Conservation (phyloP, 768 basidiomycete species). For the Macrocybe gigantea region DNA sequence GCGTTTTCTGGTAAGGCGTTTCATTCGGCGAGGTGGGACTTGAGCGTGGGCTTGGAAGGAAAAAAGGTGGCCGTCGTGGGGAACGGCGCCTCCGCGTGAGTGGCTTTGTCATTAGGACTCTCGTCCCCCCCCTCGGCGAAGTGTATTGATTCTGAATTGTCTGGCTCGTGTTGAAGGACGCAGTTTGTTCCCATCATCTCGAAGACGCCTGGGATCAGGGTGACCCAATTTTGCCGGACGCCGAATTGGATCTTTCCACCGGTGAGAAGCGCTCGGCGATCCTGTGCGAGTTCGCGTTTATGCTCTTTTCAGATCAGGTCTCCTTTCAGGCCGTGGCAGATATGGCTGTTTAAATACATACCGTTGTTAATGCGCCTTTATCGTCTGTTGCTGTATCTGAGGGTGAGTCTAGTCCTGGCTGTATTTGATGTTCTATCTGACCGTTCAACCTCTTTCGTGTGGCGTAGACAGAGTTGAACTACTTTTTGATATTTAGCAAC, state of each 20-base stretch:
- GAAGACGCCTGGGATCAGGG: constrained; percentile 28
- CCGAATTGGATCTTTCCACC: constrained; percentile 42
- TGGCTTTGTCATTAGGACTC: constrained; percentile 12
- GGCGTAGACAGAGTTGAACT: constrained; percentile 5
- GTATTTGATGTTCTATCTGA: background rate
- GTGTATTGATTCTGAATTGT: background rate
- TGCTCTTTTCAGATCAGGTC: constrained; percentile 12
- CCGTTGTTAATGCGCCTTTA: constrained; percentile 29
- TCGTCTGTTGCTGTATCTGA: constrained; percentile 13
- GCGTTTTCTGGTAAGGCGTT: constrained; percentile 44
- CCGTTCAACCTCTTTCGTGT: background rate
- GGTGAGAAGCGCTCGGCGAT: constrained; percentile 20
- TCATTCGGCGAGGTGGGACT: constrained; percentile 49
- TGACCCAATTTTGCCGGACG: constrained; percentile 47
- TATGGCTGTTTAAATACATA: constrained; percentile 36
- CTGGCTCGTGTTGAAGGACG: constrained; percentile 24
- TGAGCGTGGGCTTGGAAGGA: constrained; percentile 17
- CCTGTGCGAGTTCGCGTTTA: background rate
- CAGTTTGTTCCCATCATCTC: constrained; percentile 45
- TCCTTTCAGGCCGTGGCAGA: constrained; percentile 22
- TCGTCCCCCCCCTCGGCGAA: background rate
- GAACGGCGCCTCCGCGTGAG: constrained; percentile 49
- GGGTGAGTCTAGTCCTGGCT: constrained; percentile 4
- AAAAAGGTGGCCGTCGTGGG: constrained; percentile 55
- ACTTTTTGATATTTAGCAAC: constrained; percentile 8